Conservation (phyloP, 495 filamentous ascomycete species). For the Aspergillus olivimuriae region DNA sequence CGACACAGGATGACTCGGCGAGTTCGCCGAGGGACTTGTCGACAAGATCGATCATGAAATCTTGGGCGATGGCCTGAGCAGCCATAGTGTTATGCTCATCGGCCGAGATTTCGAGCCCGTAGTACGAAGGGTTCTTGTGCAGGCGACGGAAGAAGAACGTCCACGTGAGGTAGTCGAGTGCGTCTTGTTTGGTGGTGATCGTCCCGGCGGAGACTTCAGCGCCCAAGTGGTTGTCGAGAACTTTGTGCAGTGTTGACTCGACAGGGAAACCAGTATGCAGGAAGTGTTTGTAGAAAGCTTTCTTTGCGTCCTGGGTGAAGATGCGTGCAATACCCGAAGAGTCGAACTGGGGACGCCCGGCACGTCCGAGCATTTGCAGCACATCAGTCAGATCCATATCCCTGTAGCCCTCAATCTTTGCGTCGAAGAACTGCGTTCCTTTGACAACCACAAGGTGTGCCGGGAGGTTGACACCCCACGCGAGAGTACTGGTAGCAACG, state of each 20-base stretch:
- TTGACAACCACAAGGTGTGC: conserved; percentile 98
- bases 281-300: conserved; percentile 99
- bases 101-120: conserved; percentile 87
- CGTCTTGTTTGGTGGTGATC: conserved; percentile 89
- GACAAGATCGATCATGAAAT: conserved; percentile 89
- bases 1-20: conserved; percentile 73
- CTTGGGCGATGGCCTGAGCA: conserved; percentile 78
- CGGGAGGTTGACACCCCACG: conserved; percentile 97
- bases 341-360: conserved; percentile 94
- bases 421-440: conserved; percentile 97
- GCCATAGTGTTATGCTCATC: conserved; percentile 89
- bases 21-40: conserved; percentile 77
- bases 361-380: conserved; percentile 95
- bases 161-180: conserved; percentile 96
- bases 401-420: conserved; percentile 94
- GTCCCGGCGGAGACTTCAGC: conserved; percentile 93
- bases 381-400: conserved; percentile 99
- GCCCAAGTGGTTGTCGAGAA: conserved; percentile 93
- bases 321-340: conserved; percentile 91
- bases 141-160: conserved; percentile 97
- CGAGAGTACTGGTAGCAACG: conserved; percentile 92
- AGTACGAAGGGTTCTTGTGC: conserved; percentile 98
- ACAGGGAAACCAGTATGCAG: conserved; percentile 97
- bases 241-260: conserved; percentile 92
- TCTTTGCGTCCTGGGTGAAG: conserved; percentile 95